Percentiles rank a stretch among this genome's conserved stretches.
phyloP scores from a whole-genome alignment of 1,139 yeast species.

The Candida mesenterica region DNA sequence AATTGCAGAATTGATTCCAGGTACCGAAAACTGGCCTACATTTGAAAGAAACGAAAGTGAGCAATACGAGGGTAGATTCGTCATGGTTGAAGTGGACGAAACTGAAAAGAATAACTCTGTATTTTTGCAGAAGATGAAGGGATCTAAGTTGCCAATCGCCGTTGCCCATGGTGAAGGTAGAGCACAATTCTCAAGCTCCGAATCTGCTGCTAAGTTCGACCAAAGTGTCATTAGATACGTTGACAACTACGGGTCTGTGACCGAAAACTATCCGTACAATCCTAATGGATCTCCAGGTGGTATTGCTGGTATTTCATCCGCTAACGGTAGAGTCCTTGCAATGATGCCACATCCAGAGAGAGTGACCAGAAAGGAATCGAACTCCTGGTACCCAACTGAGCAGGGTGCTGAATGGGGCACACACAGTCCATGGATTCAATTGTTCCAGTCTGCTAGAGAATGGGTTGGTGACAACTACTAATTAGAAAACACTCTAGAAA shows the following conservation, averaged over 20 bases:
- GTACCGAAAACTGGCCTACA: slow-evolving; percentile 95
- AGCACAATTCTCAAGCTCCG: slow-evolving; percentile 60
- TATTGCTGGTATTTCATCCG: slow-evolving; percentile 87
- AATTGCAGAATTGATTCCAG: slow-evolving; percentile 86
- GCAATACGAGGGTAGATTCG: slow-evolving; percentile 95
- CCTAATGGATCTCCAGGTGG: slow-evolving; percentile 96
- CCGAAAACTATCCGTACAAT: slow-evolving; percentile 86
- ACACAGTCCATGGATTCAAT: slow-evolving; percentile 92
- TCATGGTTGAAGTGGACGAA: slow-evolving; percentile 75
- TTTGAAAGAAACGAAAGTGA: slow-evolving; percentile 91
- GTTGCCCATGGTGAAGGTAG: slow-evolving; percentile 99
- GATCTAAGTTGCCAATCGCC: slow-evolving; percentile 89
- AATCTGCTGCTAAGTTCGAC: slow-evolving; percentile 46
- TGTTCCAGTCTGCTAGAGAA: slow-evolving; percentile 89
- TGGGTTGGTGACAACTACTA: slow-evolving; percentile 77
- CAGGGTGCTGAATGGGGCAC: slow-evolving; percentile 65
- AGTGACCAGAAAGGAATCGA: slow-evolving; percentile 80
- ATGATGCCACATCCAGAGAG: slow-evolving; percentile 99
- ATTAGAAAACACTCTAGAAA: too few species aligned
- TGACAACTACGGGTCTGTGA: slow-evolving; percentile 84
- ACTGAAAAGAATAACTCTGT: slow-evolving; percentile 54
- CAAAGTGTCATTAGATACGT: slow-evolving; percentile 67
- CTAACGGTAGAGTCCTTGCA: slow-evolving; percentile 93
- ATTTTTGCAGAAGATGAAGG: slow-evolving; percentile 87
- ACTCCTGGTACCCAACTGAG: slow-evolving; percentile 83